Conservation (phyloP, 2,329 filamentous ascomycete genomes). For the Microascus cirrosus region DNA sequence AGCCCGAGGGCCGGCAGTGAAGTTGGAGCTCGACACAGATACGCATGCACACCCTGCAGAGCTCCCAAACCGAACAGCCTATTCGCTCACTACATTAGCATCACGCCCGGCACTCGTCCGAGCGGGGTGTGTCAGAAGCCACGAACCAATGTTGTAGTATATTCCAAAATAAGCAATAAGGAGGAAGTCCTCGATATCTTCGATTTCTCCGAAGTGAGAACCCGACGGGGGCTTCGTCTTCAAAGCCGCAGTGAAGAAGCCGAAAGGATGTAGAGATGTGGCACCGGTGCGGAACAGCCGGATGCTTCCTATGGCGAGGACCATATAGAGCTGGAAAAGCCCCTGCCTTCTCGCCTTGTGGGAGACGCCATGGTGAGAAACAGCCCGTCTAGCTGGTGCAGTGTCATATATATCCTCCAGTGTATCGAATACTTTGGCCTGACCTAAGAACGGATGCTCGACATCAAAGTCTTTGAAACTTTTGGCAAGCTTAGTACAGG, state of each 20-base stretch:
- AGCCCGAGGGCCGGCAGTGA: neutral
- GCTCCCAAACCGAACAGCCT: neutral
- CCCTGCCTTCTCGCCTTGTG: neutral
- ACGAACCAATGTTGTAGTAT: neutral
- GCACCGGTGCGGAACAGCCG: neutral
- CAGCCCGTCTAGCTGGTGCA: no score
- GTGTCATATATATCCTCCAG: neutral
- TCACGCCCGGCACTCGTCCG: no score
- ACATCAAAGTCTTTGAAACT: neutral
- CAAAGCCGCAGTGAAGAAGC: neutral
- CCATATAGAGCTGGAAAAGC: neutral
- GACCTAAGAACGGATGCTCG: neutral
- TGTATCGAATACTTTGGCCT: neutral
- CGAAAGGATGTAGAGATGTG: neutral
- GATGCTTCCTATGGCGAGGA: neutral
- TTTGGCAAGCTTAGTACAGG: neutral
- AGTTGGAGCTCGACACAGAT: neutral
- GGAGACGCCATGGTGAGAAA: neutral
- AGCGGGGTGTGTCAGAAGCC: neutral
- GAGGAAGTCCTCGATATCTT: neutral
- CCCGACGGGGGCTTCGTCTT: neutral
- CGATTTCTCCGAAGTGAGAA: neutral
- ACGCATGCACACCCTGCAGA: neutral
- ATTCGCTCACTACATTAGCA: neutral
- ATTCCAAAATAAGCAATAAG: neutral